These are phyloP conservation scores for Pythium coloratum DNA, from an alignment of 352 stramenopile species.

Conservation along the genomic window DNA sequence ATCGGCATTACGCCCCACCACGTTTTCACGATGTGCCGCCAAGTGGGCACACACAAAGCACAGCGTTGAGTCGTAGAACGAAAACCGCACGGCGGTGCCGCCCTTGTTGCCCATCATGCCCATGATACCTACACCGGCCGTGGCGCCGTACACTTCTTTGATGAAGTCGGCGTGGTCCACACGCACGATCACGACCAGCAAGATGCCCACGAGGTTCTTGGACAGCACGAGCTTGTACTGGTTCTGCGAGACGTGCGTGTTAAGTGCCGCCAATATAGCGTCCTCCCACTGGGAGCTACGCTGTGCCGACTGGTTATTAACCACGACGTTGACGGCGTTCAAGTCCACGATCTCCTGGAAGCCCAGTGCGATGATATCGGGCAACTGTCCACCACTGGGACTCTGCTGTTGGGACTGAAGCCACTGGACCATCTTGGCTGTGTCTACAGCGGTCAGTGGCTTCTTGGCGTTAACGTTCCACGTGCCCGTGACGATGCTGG, in stretches of 20 bases:
- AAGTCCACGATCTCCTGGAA: constrained; percentile 99
- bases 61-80: constrained; percentile 97
- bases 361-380: constrained; percentile 71
- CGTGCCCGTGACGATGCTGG: constrained; percentile 83
- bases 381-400: constrained; percentile 16
- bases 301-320: constrained; percentile 95
- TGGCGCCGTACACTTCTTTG: constrained; percentile 88
- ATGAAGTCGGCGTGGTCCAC: constrained; percentile 67
- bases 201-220: constrained; percentile 96
- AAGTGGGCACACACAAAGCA: constrained; percentile 99
- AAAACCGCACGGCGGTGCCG: constrained; percentile 93
- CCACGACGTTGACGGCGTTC: constrained; percentile 98
- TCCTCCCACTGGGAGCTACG: constrained; percentile 90
- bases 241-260: constrained; percentile 54
- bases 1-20: constrained; percentile 96
- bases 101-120: constrained; percentile 99
- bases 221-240: constrained; percentile 82
- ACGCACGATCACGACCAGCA: constrained; percentile 96
- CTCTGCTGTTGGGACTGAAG: constrained; percentile 37
- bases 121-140: constrained; percentile 97
- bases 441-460: constrained; percentile 65
- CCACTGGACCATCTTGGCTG: constrained; percentile 67
- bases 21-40: constrained; percentile 98
- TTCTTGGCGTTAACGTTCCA: constrained; percentile 99
- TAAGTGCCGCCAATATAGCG: constrained; percentile 88